Conservation (phyloP, 2,329 filamentous ascomycete genomes). For the Colletotrichum neosansevieriae region DNA sequence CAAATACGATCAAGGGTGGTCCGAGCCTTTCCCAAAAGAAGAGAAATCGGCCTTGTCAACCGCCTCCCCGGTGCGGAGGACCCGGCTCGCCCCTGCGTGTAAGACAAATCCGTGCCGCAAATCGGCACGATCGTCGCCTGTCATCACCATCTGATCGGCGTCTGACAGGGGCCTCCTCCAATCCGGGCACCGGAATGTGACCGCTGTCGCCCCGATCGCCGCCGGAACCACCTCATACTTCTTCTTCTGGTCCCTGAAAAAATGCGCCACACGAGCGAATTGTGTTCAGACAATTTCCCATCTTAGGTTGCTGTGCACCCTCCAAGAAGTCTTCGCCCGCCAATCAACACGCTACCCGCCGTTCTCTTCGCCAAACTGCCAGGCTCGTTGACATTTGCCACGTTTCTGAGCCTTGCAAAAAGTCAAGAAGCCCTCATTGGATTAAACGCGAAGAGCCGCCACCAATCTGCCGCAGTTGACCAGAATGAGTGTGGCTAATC, state of each 20-base stretch:
- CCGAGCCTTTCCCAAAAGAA: neutral
- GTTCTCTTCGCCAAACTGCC: too few species aligned
- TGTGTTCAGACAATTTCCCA: neutral
- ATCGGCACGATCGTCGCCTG: neutral
- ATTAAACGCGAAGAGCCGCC: neutral
- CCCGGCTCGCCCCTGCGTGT: constrained; percentile 12
- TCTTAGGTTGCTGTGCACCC: neutral
- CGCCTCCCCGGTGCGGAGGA: constrained; percentile 18
- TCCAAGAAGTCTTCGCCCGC: neutral
- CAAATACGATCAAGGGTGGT: too few species aligned
- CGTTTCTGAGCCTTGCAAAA: neutral
- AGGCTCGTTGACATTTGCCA: neutral
- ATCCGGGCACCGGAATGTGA: constrained; percentile 1
- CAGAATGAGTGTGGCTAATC: neutral
- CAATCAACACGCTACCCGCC: neutral
- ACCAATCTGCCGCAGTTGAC: neutral
- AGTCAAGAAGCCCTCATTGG: constrained; percentile 1
- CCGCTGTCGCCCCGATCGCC: constrained; percentile 17
- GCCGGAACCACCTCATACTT: neutral
- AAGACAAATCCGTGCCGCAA: neutral
- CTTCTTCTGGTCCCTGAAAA: neutral
- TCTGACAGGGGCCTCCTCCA: constrained; percentile 9
- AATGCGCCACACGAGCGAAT: neutral
- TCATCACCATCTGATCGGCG: constrained; percentile 24
- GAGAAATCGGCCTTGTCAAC: constrained; percentile 16